Evolutionary conservation across 1,284 basidiomycete genomes (phyloP), one percentile per base, ranked within the genome.

Genomic region (Thecaphora thlaspeos): DNA sequence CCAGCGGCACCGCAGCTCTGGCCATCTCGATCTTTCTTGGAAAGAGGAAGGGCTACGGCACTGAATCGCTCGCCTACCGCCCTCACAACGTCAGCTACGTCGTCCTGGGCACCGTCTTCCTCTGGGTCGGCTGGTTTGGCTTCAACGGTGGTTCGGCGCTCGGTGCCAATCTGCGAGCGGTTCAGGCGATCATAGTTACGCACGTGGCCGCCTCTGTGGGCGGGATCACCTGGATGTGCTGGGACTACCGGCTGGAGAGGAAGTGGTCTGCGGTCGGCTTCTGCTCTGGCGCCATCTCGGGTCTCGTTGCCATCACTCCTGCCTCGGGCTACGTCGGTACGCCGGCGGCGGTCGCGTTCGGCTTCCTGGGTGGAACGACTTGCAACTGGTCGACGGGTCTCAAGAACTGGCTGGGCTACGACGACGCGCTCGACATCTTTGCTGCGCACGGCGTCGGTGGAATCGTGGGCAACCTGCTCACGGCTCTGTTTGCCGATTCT

Each of bases 361-460:
- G 94, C 47, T 83, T 94, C 73, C 80, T 92, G 70, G 88, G 87
- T 3, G 92, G 88, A 24, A 86, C 88, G 0, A 79, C 85, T 1
- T 92, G 89, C 82, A 97, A 97, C 82, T 95, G 91, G 75, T 90
- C 89, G 17, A 97, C 93, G 19, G 89, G 92, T 78, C 83, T 97
- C 80, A 97, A 96, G 80, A 89, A 51, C 45, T 19, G 67, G 28
- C 40, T 72, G 18, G 72, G 75, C 86, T 68, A 70, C 60, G 74
- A 77, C 34, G 75, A 77, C 48, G 75, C 80, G 9, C 79, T 82
- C 52, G 83, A 84, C 73, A 80, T 95, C 78, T 96, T 94, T 68
- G 91, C 91, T 3, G 88, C 88, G 0, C 91, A 97, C 80, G 88
- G 83, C 51, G 80, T 96, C 46, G 92, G 91, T 30, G 94, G 94